Evolutionary conservation across 1,284 basidiomycete genomes (phyloP).

Genomic region (Polyporus tsugae): DNA sequence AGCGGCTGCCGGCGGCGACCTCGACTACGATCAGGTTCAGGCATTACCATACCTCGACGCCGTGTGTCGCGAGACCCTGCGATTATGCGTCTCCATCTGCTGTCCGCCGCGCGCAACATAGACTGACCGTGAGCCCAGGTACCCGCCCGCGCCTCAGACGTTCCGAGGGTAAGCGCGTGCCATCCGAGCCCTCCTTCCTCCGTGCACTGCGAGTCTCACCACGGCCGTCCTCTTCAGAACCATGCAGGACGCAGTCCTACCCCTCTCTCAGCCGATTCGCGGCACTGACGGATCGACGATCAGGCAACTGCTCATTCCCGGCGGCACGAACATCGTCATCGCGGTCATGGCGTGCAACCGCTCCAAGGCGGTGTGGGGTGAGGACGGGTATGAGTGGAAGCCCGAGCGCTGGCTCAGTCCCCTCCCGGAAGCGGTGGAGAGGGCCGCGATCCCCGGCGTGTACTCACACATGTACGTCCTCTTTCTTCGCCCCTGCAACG

Average conservation of each 20-base stretch:
- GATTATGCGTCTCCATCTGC: conserved; percentile 28
- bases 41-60: conserved; percentile 44
- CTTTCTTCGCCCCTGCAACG: not conserved
- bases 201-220: not conserved
- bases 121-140: conserved; percentile 10
- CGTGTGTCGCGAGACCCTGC: conserved; percentile 43
- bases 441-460: conserved; percentile 34
- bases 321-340: conserved; percentile 56
- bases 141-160: conserved; percentile 10
- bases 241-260: conserved; percentile 34
- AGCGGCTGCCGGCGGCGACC: conserved; percentile 21
- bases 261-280: conserved; percentile 36
- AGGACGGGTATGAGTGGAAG: conserved; percentile 61
- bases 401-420: conserved; percentile 42
- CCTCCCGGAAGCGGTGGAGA: conserved; percentile 28
- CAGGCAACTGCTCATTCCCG: conserved; percentile 48
- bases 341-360: conserved; percentile 58
- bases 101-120: not conserved
- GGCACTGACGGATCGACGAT: conserved; percentile 43
- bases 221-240: not conserved
- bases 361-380: conserved; percentile 59
- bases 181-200: not conserved
- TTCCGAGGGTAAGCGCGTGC: conserved; percentile 16
- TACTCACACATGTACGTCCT: conserved; percentile 36
- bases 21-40: conserved; percentile 42